Evolutionary conservation across 768 basidiomycete species (phyloP).

Genomic region (Rhodotorula paludigena): DNA sequence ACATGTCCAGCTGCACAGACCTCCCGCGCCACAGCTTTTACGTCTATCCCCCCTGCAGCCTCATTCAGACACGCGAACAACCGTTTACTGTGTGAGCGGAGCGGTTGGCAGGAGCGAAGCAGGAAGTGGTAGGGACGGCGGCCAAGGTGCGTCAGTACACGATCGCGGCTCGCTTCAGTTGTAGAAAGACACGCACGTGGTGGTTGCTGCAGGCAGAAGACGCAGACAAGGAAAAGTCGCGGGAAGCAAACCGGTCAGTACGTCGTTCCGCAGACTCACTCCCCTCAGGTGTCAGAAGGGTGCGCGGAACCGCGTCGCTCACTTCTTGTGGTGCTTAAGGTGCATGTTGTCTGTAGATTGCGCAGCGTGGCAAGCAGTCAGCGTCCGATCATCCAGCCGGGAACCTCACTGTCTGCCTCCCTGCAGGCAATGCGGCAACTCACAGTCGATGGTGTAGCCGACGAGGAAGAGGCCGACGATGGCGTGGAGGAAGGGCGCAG

Average conservation of each 20-base stretch:
- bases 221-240: neutral
- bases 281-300: no score
- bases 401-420: no score
- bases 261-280: no score
- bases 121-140: neutral
- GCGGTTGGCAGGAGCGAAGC: neutral
- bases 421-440: neutral
- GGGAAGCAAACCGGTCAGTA: no score
- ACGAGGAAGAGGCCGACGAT: constrained; percentile 66
- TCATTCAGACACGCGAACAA: neutral
- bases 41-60: neutral
- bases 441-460: constrained; percentile 75
- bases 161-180: no score
- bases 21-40: no score
- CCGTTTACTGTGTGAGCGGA: constrained; percentile 5
- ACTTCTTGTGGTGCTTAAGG: constrained; percentile 41
- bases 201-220: constrained; percentile 4
- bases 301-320: neutral
- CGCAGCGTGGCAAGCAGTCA: neutral
- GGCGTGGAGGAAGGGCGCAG: constrained; percentile 57
- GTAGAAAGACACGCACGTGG: constrained; percentile 3
- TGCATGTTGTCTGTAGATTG: constrained; percentile 29
- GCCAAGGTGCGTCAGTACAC: neutral
- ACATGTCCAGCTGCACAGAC: no score
- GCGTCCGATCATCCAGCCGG: no score